Evolutionary conservation across 768 basidiomycete genomes (phyloP).

Genomic region (Pleurotus djamor): DNA sequence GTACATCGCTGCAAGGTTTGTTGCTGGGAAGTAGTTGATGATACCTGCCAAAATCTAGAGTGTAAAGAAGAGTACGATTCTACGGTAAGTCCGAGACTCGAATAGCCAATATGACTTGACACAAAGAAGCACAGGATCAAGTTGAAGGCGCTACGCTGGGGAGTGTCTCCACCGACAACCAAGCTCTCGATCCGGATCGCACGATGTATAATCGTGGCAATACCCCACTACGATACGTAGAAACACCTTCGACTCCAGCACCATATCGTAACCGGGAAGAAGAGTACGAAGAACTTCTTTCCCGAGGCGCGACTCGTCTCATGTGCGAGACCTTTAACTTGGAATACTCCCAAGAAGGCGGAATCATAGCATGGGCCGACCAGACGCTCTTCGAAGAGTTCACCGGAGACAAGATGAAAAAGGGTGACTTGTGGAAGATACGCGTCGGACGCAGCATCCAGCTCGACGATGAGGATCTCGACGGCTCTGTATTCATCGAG

Average conservation of each 20-base stretch:
- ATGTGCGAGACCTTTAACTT: constrained; percentile 38
- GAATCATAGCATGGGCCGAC: constrained; percentile 35
- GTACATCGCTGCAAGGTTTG: constrained; percentile 25
- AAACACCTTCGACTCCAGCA: constrained; percentile 1
- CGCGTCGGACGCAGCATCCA: constrained; percentile 31
- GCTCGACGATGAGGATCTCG: constrained; percentile 30
- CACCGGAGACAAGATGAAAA: constrained; percentile 26
- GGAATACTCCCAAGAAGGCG: constrained; percentile 19
- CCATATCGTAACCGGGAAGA: constrained; percentile 10
- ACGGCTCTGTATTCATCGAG: constrained; percentile 31
- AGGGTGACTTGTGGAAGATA: constrained; percentile 36
- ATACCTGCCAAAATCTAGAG: constrained; percentile 14
- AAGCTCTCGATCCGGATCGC: constrained; percentile 21
- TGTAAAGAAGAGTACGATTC: constrained; percentile 17
- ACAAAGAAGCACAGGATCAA: not conserved
- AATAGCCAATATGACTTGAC: constrained; percentile 5
- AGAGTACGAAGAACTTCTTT: constrained; percentile 25
- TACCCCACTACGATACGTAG: constrained; percentile 23
- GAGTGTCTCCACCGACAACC: constrained; percentile 14
- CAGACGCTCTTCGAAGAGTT: constrained; percentile 27
- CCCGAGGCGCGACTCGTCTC: constrained; percentile 28
- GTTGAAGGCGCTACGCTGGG: not conserved
- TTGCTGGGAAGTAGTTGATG: constrained; percentile 26
- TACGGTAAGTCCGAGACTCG: not conserved
- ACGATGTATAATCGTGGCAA: constrained; percentile 19